Conservation (phyloP, 495 filamentous ascomycete genomes). For the Clohesyomyces aquaticus region DNA sequence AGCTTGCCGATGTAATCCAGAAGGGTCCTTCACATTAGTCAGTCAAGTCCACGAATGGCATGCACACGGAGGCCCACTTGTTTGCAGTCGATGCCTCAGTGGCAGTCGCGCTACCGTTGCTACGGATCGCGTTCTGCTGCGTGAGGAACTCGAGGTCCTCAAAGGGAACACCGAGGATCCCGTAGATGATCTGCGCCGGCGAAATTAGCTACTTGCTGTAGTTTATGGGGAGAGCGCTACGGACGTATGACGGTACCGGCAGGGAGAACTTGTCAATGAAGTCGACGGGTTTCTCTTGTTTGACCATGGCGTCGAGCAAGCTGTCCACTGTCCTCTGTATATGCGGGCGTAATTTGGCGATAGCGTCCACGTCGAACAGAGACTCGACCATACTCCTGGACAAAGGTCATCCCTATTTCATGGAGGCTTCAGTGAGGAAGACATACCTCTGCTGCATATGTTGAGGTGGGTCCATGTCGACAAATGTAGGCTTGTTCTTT, state of each 20-base stretch:
- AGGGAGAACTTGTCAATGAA: constrained; percentile 52
- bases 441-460: constrained; percentile 49
- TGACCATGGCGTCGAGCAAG: constrained; percentile 48
- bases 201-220: no score
- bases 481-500: constrained; percentile 54
- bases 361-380: constrained; percentile 47
- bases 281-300: constrained; percentile 48
- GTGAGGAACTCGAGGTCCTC: constrained; percentile 53
- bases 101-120: constrained; percentile 51
- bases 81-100: constrained; percentile 50
- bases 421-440: not conserved
- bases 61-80: constrained; percentile 14
- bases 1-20: constrained; percentile 49
- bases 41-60: not conserved
- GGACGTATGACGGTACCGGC: constrained; percentile 49
- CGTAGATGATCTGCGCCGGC: constrained; percentile 57
- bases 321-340: constrained; percentile 52
- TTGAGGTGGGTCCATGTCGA: constrained; percentile 55
- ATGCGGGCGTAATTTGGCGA: constrained; percentile 48
- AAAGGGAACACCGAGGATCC: constrained; percentile 53
- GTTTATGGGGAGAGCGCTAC: not conserved
- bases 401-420: not conserved
- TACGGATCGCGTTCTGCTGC: constrained; percentile 50
- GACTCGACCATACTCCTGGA: constrained; percentile 50
- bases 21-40: constrained; percentile 42